Percentiles rank a stretch among this genome's conserved stretches.
phyloP scores from a whole-genome alignment of 352 stramenopile species.

The Globisporangium camurandrum region DNA sequence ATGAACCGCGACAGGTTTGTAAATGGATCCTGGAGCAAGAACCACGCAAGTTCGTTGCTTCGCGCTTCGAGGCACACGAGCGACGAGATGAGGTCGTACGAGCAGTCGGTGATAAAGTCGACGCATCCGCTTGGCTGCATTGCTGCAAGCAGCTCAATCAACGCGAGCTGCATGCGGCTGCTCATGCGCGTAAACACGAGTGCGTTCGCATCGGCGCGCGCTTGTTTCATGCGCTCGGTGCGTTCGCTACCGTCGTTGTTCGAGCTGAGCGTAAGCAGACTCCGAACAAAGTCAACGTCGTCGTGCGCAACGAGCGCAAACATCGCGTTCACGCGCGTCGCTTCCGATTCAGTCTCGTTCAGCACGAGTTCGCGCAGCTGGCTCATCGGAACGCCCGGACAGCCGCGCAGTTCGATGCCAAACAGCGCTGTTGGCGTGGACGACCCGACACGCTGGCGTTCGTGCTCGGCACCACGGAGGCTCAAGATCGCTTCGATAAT shows the following conservation, averaged over 20 bases:
- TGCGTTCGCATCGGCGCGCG: slow-evolving; percentile 36
- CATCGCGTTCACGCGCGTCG: slow-evolving; percentile 58
- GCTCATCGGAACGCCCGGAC: slow-evolving; percentile 45
- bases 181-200: slow-evolving; percentile 62
- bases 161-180: slow-evolving; percentile 56
- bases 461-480: slow-evolving; percentile 33
- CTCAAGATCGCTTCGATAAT: slow-evolving; percentile 75
- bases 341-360: slow-evolving; percentile 44
- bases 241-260: slow-evolving; percentile 16
- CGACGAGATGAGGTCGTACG: slow-evolving; percentile 77
- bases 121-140: slow-evolving; percentile 49
- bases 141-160: slow-evolving; percentile 61
- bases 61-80: slow-evolving; percentile 76
- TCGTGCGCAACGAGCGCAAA: slow-evolving; percentile 60
- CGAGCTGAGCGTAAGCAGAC: slow-evolving; percentile 32
- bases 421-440: slow-evolving; percentile 38
- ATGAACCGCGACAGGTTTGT: slow-evolving; percentile 64
- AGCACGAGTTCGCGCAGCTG: slow-evolving; percentile 60
- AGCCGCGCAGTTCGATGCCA: slow-evolving; percentile 42
- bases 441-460: too few species aligned
- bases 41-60: slow-evolving; percentile 77
- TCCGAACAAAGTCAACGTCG: slow-evolving; percentile 60
- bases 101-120: slow-evolving; percentile 62
- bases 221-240: slow-evolving; percentile 61
- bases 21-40: slow-evolving; percentile 73